Conservation (phyloP, 495 filamentous ascomycete species). For the Cercophora sp. region DNA sequence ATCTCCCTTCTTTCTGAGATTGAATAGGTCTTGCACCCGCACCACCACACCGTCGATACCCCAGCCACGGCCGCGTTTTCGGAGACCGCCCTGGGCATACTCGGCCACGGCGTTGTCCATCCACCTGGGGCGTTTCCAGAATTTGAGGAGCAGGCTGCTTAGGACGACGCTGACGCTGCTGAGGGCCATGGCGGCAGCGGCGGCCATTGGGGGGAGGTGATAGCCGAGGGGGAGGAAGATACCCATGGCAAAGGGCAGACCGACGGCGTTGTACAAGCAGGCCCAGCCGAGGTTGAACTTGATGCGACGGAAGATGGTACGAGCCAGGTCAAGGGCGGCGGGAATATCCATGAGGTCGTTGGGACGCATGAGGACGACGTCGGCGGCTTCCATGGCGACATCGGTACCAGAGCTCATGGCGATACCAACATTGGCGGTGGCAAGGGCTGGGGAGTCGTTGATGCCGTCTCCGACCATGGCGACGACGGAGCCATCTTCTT, state of each 20-base stretch:
- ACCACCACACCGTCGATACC: constrained; percentile 39
- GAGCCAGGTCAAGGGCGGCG: constrained; percentile 74
- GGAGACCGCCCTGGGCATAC: constrained; percentile 31
- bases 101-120: constrained; percentile 71
- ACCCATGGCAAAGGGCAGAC: constrained; percentile 95
- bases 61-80: constrained; percentile 43
- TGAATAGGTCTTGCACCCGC: constrained; percentile 34
- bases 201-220: constrained; percentile 89
- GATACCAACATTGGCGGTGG: constrained; percentile 88
- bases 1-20: constrained; percentile 36
- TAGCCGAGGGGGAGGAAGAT: constrained; percentile 83
- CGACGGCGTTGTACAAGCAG: constrained; percentile 87
- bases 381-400: constrained; percentile 96
- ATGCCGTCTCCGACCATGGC: constrained; percentile 99
- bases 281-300: constrained; percentile 91
- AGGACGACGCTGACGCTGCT: constrained; percentile 87
- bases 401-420: constrained; percentile 90
- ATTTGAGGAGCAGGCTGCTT: constrained; percentile 77
- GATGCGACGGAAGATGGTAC: constrained; percentile 86
- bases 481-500: constrained; percentile 67
- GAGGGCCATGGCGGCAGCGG: constrained; percentile 89
- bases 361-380: constrained; percentile 91
- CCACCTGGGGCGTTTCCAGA: constrained; percentile 84
- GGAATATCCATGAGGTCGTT: constrained; percentile 90
- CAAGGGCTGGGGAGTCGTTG: constrained; percentile 95